Conservation (phyloP, 225 moss, liverwort and hornwort species). For the Anthoceros angustus region DNA sequence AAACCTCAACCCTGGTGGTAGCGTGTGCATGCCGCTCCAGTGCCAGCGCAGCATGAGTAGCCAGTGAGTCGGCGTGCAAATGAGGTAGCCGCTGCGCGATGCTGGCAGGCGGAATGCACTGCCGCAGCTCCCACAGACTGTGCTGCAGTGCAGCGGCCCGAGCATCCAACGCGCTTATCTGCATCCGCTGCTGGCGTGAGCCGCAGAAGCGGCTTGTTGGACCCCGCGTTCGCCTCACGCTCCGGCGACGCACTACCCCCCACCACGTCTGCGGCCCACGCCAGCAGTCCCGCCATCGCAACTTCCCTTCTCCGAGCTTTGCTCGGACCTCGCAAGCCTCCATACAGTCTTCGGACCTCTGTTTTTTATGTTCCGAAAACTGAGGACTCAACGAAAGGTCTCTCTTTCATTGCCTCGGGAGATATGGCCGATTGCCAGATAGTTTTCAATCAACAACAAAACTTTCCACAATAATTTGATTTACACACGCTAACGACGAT, state of each 20-base stretch:
- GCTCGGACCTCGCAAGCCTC: too few species aligned
- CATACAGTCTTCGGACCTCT: too few species aligned
- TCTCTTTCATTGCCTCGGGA: too few species aligned
- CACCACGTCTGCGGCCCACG: constrained; percentile 90
- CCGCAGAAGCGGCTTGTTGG: constrained; percentile 18
- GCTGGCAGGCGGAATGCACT: constrained; percentile 48
- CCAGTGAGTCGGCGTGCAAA: constrained; percentile 57
- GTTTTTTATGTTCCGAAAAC: too few species aligned
- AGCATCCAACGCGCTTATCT: constrained; percentile 48
- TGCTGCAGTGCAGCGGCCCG: constrained; percentile 51
- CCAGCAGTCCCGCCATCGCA: constrained; percentile 61
- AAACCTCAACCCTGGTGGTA: constrained; percentile 54
- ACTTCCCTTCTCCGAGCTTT: too few species aligned
- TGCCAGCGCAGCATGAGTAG: constrained; percentile 51
- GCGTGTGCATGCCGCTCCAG: constrained; percentile 61
- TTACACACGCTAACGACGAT: too few species aligned
- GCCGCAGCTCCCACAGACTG: constrained; percentile 43
- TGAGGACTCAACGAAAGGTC: too few species aligned
- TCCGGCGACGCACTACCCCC: constrained; percentile 43
- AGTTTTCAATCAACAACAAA: too few species aligned
- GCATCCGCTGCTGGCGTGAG: constrained; percentile 54
- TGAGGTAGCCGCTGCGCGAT: constrained; percentile 72
- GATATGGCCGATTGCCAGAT: too few species aligned
- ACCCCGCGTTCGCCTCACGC: constrained; percentile 13
- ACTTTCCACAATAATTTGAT: too few species aligned